A percentile compares a stretch with the other conserved stretches of the same genome.
Conservation (phyloP, 176 grass and related monocot genomes). For the Lolium perenne region DNA sequence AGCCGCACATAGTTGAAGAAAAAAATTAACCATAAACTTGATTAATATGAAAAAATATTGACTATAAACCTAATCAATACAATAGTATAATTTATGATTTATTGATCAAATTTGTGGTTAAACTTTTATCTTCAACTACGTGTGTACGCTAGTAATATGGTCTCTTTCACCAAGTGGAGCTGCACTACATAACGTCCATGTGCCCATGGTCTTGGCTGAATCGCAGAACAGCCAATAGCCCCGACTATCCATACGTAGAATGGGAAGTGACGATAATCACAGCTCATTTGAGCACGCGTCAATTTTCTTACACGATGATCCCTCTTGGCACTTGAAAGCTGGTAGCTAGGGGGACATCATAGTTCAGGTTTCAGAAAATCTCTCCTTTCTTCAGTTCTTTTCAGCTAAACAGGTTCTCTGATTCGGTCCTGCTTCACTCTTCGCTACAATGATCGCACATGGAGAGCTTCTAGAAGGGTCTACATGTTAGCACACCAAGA, state of each 20-base stretch:
- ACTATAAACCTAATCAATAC: too few species aligned
- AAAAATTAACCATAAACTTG: too few species aligned
- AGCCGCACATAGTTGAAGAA: too few species aligned
- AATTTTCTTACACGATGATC: background rate
- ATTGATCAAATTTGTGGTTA: too few species aligned
- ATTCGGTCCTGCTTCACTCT: background rate
- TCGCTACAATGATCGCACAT: background rate
- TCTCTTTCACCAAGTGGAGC: background rate
- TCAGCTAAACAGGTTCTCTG: background rate
- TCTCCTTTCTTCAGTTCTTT: background rate
- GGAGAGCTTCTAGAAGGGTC: conserved; percentile 46
- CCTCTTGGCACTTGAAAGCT: background rate
- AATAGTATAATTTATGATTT: too few species aligned
- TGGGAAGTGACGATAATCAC: background rate
- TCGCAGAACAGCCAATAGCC: background rate
- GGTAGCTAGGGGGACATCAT: background rate
- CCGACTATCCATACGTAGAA: background rate
- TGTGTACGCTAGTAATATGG: too few species aligned
- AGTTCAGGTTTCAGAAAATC: background rate
- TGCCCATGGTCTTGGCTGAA: background rate
- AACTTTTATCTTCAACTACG: too few species aligned
- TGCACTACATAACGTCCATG: background rate
- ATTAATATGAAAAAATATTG: too few species aligned
- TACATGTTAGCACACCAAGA: background rate
- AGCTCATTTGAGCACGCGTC: background rate